These are phyloP conservation scores for Plasmodium fragile DNA, from an alignment of 169 alveolate species.

Conservation along the genomic window DNA sequence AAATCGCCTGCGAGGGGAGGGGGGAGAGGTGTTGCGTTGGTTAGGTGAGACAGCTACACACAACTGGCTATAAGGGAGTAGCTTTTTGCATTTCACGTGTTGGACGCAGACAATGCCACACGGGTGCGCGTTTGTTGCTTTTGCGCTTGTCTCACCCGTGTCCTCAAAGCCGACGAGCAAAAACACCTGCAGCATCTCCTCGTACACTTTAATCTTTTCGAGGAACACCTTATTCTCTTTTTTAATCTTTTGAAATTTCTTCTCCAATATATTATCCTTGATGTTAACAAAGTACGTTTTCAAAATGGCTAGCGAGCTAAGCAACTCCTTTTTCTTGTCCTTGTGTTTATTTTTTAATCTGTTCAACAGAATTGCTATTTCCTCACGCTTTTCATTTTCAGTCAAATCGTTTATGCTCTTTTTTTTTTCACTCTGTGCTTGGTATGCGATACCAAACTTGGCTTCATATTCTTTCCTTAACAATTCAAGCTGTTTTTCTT, in stretches of 20 bases:
- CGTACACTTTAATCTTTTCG: conserved; percentile 53
- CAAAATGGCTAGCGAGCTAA: conserved; percentile 39
- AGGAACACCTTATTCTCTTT: conserved; percentile 66
- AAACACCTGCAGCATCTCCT: conserved; percentile 63
- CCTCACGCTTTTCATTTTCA: conserved; percentile 73
- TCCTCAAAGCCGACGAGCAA: conserved; percentile 74
- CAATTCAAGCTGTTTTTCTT: conserved; percentile 65
- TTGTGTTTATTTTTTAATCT: conserved; percentile 70
- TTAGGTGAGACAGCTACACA: neutral
- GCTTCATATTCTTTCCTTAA: conserved; percentile 74
- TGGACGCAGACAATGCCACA: neutral
- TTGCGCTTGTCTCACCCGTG: conserved; percentile 17
- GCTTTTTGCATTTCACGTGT: neutral
- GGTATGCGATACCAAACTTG: conserved; percentile 66
- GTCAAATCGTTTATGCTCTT: conserved; percentile 40
- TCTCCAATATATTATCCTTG: conserved; percentile 58
- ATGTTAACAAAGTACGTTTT: conserved; percentile 53
- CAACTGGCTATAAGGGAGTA: neutral
- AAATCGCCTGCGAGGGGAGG: conserved; percentile 49
- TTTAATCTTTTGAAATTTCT: conserved; percentile 67
- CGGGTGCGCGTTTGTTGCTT: neutral
- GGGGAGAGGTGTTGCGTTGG: neutral
- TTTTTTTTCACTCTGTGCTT: conserved; percentile 25
- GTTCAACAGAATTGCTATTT: conserved; percentile 69
- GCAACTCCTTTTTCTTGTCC: conserved; percentile 41